These are phyloP conservation scores for Cytospora chrysosperma DNA, from an alignment of 2,329 filamentous ascomycete species.

Conservation along the genomic window DNA sequence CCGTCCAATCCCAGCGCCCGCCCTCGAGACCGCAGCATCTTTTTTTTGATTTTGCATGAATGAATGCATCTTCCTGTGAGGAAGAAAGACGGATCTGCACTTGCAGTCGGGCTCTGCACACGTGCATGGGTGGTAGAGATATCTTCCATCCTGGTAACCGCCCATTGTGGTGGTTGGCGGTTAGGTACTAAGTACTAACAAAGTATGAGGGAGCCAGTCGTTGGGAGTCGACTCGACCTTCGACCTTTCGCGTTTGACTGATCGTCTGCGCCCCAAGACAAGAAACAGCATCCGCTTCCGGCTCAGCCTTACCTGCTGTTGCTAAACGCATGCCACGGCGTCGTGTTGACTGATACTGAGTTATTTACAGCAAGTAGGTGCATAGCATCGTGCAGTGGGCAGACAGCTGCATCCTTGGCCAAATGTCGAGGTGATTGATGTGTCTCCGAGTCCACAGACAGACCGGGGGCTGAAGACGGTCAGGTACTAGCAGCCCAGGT, in stretches of 20 bases:
- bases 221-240: background rate
- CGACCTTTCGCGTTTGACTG: background rate
- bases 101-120: background rate
- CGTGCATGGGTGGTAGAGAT: constrained; percentile 8
- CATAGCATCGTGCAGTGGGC: background rate
- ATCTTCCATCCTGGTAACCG: constrained; percentile 17
- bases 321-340: background rate
- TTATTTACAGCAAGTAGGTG: too few relatives aligned
- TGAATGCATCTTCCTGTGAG: constrained; percentile 1
- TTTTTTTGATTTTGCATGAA: constrained; percentile 6
- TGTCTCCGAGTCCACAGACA: too few relatives aligned
- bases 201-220: constrained; percentile 1
- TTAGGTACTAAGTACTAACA: too few relatives aligned
- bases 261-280: background rate
- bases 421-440: background rate
- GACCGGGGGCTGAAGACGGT: too few relatives aligned
- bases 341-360: too few relatives aligned
- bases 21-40: background rate
- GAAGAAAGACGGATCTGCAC: constrained; percentile 13
- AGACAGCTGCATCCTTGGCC: background rate
- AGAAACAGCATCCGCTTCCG: background rate
- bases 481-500: too few relatives aligned
- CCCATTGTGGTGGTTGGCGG: constrained; percentile 9
- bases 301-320: background rate
- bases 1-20: constrained; percentile 14